Percentiles rank a stretch among this genome's conserved stretches.
phyloP scores from a whole-genome alignment of 345 rosid genomes.

The Hibiscus syriacus region DNA sequence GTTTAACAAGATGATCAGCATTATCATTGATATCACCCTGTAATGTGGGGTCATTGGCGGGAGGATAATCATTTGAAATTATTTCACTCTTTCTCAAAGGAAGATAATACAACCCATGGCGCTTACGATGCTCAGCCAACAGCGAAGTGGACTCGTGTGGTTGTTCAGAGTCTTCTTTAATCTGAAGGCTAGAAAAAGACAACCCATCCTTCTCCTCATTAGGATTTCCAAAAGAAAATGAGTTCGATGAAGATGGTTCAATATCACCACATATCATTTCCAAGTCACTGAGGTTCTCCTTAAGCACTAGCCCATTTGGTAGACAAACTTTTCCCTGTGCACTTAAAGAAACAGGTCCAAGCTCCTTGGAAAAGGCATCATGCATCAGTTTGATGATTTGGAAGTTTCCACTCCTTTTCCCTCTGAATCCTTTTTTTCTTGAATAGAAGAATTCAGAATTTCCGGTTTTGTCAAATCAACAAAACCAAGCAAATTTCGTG shows the following conservation, averaged over 20 bases:
- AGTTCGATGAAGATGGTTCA: conserved; percentile 31
- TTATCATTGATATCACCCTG: conserved; percentile 27
- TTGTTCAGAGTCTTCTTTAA: conserved; percentile 50
- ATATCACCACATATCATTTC: conserved; percentile 49
- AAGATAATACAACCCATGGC: conserved; percentile 77
- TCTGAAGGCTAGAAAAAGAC: conserved; percentile 28
- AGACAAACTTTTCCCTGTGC: conserved; percentile 60
- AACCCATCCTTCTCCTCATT: conserved; percentile 34
- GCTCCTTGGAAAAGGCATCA: conserved; percentile 67
- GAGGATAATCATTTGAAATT: conserved; percentile 57
- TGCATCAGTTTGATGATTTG: conserved; percentile 36
- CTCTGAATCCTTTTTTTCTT: conserved; percentile 19
- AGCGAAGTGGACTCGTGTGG: conserved; percentile 60
- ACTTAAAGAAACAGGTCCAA: conserved; percentile 59
- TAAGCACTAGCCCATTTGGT: conserved; percentile 62
- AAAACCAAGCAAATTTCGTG: conserved; percentile 60
- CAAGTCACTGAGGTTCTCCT: conserved; percentile 63
- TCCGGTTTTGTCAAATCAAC: conserved; percentile 48
- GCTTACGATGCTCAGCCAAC: conserved; percentile 84
- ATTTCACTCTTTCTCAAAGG: conserved; percentile 48
- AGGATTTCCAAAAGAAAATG: conserved; percentile 33
- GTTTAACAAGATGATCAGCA: conserved; percentile 38
- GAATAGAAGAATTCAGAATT: conserved; percentile 14
- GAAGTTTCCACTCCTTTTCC: conserved; percentile 27
- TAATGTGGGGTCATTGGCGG: conserved; percentile 54